Base-by-base conservation (phyloP, 768 basidiomycete species). In the Boletus insuetus region DNA sequence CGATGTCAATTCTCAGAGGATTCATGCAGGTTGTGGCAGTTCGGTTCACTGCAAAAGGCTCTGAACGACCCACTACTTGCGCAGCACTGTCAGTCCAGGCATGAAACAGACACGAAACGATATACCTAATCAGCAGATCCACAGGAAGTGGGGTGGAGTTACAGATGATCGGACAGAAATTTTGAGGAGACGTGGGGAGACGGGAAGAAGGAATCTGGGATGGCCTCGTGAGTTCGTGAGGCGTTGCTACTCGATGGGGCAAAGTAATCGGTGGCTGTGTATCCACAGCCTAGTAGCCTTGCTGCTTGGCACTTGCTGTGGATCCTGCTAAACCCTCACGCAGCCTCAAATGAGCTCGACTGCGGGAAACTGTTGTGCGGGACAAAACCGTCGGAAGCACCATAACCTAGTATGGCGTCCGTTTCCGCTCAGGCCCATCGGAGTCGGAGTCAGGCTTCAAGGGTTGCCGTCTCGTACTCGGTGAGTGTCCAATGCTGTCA, bases 241-340 rank as follows among this genome's bases (percentile, higher is more conserved):
- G 29, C 48, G 35, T 39, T 58, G 55, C 26, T n/a, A n/a, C 40
- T 16, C 9, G 17, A 7, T 32, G 49, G 45, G 49, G 60, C 37
- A 43, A 38, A 17, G 34, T 37, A 60, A 68, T 64, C 49, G 32
- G 64, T 68, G 69, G 69, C 70, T 62, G 59, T 62, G 50, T 11
- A 16, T 13, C n/a, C 38, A 39, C 37, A 38, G 37, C 32, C 32
- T 34, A n/a, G n/a, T n/a, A n/a, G n/a, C n/a, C n/a, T n/a, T n/a
- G n/a, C n/a, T n/a, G n/a, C n/a, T n/a, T n/a, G n/a, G n/a, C 34
- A 35, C 12, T 35, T 35, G 34, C 34, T 35, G 34, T 34, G 34
- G 34, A 34, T 34, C 34, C 34, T 12, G 6, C 34, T 34, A 11
- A 4, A 24, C n/a, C n/a, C n/a, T n/a, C n/a, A n/a, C n/a, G 26